A percentile compares a stretch with the other conserved stretches of the same genome.
Conservation (phyloP, 2,329 filamentous ascomycete species). For the Cladosporium sphaerospermum region DNA sequence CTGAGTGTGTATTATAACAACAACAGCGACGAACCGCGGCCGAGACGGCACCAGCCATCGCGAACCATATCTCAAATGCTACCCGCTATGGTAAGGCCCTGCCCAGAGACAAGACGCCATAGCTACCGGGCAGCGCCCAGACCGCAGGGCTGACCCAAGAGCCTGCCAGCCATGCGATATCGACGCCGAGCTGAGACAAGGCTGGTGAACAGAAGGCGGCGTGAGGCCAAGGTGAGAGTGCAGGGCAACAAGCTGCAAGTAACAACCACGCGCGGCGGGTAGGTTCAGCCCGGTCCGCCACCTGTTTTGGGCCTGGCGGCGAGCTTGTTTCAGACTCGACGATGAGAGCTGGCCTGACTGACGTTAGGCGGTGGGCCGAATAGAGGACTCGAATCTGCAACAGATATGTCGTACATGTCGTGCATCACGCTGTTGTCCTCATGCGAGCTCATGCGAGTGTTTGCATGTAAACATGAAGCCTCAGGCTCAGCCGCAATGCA, state of each 20-base stretch:
- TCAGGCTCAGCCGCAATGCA: neutral
- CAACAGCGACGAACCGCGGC: conserved; percentile 1
- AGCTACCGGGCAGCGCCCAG: conserved; percentile 6
- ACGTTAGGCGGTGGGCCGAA: too few species aligned
- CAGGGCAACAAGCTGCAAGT: conserved; percentile 4
- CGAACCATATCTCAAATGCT: conserved; percentile 1
- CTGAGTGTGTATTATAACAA: conserved; percentile 6
- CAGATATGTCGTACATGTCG: neutral
- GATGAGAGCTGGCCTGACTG: neutral
- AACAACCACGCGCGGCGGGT: conserved; percentile 2
- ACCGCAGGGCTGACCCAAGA: conserved; percentile 7
- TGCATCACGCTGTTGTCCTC: neutral
- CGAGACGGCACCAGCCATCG: conserved; percentile 7
- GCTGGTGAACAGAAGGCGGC: neutral
- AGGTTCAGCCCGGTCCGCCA: neutral
- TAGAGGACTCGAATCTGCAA: too few species aligned
- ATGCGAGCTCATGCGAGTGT: too few species aligned
- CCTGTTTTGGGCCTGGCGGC: conserved; percentile 9
- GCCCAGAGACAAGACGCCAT: conserved; percentile 10
- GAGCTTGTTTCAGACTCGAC: conserved; percentile 3
- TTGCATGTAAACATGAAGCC: neutral
- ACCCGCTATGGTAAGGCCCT: neutral
- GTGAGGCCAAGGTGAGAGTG: neutral
- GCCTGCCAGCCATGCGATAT: conserved; percentile 11
- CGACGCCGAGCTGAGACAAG: conserved; percentile 5